Evolutionary conservation across 352 stramenopile species (phyloP).

Genomic region (Globisporangium nodosum): DNA sequence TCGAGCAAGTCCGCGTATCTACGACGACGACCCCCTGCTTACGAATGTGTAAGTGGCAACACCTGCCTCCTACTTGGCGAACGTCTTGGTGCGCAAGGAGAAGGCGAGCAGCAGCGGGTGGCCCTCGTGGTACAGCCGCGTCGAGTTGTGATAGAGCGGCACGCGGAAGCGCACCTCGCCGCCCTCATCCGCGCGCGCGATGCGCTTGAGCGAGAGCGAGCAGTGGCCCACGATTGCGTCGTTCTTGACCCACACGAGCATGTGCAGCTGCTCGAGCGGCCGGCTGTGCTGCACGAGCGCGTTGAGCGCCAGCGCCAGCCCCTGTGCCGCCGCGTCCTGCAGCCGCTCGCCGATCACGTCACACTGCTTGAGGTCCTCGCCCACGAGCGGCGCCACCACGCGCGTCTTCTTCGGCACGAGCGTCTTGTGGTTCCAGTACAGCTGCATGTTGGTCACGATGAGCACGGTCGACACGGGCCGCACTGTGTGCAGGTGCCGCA

Average conservation of each 20-base stretch:
- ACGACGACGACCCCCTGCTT: background rate
- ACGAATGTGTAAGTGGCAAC: background rate
- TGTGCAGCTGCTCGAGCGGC: constrained; percentile 71
- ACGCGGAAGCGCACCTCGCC: constrained; percentile 72
- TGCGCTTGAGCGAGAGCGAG: constrained; percentile 74
- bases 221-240: constrained; percentile 76
- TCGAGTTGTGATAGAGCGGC: constrained; percentile 76
- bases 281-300: constrained; percentile 66
- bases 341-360: constrained; percentile 70
- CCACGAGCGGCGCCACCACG: constrained; percentile 66
- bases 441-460: constrained; percentile 69
- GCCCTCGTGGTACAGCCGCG: constrained; percentile 66
- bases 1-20: background rate
- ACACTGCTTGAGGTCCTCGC: constrained; percentile 72
- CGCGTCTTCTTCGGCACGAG: constrained; percentile 79
- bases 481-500: constrained; percentile 52
- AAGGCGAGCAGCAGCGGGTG: constrained; percentile 70
- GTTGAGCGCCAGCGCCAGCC: constrained; percentile 70
- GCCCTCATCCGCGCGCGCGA: constrained; percentile 59
- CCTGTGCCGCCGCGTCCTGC: constrained; percentile 41
- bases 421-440: constrained; percentile 61
- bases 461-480: constrained; percentile 64
- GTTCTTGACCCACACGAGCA: constrained; percentile 82
- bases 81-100: constrained; percentile 78
- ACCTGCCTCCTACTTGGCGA: constrained; percentile 45